Base-by-base conservation (phyloP, 768 basidiomycete genomes). In the Russula emetica region DNA sequence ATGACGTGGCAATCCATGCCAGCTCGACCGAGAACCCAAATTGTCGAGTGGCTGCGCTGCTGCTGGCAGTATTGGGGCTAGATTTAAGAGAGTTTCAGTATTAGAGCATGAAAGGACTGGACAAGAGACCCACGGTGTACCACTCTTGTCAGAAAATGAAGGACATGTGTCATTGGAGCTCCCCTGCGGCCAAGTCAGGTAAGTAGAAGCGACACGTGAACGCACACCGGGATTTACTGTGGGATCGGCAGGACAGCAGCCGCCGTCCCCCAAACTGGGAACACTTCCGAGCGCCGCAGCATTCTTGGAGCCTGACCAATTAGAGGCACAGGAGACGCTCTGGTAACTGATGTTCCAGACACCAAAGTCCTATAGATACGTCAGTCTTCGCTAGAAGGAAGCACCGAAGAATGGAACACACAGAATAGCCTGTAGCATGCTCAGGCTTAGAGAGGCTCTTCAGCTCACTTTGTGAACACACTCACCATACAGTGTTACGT, bases 341-440 rank as follows among this genome's bases (percentile, higher is more conserved):
- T 84, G 74, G 71, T 92, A 92, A 20, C 80, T 85, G 69, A 90
- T 77, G 69, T 92, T 91, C 91, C 92, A 94, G 22, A 92, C 84
- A 55, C 92, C 90, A 76, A 92, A 93, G 70, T 92, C 92, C 87
- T 88, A 62, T 51, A 55, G 7, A 53, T 9, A 18, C 40, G 50
- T 30, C 51, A 20, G 47, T 53, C 16, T 45, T 55, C 49, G 42
- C 13, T 4, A 28, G 49, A 55, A 40, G 22, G 11, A 38, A 24
- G 2, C 24, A 18, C 52, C 10, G 24, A 38, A 52, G 40, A 16
- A 53, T 66, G 36, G 1, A 32, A 61, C 77, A 69, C 56, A 80
- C 79, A 11, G 76, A 73, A 64, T 74, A 80, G 8, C 78, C 79
- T 79, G 52, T 22, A 57, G 26, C 55, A 42, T 55, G 28, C 30